Evolutionary conservation across 1,284 basidiomycete species (phyloP).

Genomic region (Naganishia sp.): DNA sequence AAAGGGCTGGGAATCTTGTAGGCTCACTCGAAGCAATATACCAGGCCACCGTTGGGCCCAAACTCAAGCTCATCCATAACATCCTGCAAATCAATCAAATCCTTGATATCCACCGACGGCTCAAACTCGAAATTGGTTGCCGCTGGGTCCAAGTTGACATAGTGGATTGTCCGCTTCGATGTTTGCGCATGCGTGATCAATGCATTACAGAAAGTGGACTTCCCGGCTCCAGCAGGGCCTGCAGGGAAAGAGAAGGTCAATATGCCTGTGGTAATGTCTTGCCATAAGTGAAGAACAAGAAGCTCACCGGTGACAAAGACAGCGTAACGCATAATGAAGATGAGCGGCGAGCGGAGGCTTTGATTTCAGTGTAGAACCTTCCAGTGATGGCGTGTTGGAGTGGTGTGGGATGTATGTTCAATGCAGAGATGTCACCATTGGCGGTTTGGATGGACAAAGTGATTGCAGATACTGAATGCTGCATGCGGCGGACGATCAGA

Average conservation of each 20-base stretch:
- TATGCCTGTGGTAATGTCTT: conserved; percentile 45
- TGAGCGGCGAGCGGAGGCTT: background rate
- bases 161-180: conserved; percentile 79
- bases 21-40: conserved; percentile 99
- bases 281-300: background rate
- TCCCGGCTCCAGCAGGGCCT: conserved; percentile 95
- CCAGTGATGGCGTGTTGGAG: background rate
- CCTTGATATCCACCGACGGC: conserved; percentile 91
- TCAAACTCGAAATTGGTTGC: conserved; percentile 92
- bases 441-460: no score
- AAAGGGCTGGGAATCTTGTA: background rate
- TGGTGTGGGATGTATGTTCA: background rate
- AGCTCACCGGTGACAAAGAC: conserved; percentile 61
- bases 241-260: conserved; percentile 50
- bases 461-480: no score
- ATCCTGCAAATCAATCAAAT: conserved; percentile 89
- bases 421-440: no score
- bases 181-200: conserved; percentile 88
- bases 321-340: conserved; percentile 75
- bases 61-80: conserved; percentile 95
- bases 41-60: conserved; percentile 94
- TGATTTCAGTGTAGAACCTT: background rate
- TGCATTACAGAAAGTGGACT: conserved; percentile 89
- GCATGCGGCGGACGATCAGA: background rate
- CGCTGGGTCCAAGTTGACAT: conserved; percentile 97